Conservation (phyloP, 768 basidiomycete genomes). For the Leccinum truebloodii region DNA sequence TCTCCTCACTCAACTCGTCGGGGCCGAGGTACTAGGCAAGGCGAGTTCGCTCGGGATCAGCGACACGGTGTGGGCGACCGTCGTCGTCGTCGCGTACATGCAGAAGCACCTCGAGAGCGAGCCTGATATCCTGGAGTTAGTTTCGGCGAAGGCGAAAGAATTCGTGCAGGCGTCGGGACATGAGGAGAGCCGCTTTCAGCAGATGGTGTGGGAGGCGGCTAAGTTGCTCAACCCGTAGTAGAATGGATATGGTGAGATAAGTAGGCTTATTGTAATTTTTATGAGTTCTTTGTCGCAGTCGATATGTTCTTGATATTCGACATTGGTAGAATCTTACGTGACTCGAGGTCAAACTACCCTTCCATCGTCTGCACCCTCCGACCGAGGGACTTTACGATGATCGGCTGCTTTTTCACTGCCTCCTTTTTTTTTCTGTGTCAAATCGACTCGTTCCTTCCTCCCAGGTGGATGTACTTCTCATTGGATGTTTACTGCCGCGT, state of each 20-base stretch:
- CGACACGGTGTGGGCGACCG: constrained; percentile 48
- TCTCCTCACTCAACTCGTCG: constrained; percentile 38
- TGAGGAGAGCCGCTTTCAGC: constrained; percentile 14
- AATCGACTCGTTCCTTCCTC: not conserved
- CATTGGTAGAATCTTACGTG: not conserved
- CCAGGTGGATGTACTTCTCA: not conserved
- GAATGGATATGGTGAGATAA: not conserved
- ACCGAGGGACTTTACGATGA: constrained; percentile 3
- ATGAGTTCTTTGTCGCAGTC: not conserved
- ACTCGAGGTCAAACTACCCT: too few species aligned
- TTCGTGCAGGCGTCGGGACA: constrained; percentile 31
- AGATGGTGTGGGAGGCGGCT: constrained; percentile 20
- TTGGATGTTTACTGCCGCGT: not conserved
- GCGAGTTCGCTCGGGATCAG: constrained; percentile 34
- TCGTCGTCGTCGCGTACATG: constrained; percentile 48
- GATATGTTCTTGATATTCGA: not conserved
- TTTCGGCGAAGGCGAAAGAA: constrained; percentile 43
- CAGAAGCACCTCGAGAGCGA: constrained; percentile 35
- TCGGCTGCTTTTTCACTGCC: not conserved
- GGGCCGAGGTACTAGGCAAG: constrained; percentile 34
- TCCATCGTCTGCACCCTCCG: not conserved
- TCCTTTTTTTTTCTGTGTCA: not conserved
- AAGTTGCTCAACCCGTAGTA: constrained; percentile 6
- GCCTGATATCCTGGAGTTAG: constrained; percentile 44
- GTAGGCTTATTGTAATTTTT: too few species aligned